These are phyloP conservation scores for Phytophthora brassicae DNA, from an alignment of 352 stramenopile species.

Conservation along the genomic window DNA sequence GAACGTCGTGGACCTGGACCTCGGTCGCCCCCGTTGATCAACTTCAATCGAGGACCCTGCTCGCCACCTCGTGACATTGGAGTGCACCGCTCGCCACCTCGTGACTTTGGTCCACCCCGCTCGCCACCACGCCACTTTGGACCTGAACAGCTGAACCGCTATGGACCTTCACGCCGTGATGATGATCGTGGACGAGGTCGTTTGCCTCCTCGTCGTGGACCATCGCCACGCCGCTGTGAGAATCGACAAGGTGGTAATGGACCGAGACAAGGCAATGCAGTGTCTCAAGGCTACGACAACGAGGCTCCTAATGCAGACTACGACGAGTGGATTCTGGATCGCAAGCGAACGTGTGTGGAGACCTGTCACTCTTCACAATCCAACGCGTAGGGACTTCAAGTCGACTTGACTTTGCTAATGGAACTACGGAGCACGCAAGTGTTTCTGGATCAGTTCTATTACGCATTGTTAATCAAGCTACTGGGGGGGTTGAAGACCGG, in stretches of 20 bases:
- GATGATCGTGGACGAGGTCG: background rate
- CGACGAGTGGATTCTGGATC: constrained; percentile 14
- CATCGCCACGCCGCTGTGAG: background rate
- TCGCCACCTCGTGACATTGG: no score
- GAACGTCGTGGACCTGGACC: background rate
- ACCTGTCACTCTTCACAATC: constrained; percentile 9
- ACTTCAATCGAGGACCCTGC: no score
- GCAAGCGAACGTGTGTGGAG: constrained; percentile 10
- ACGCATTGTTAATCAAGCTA: background rate
- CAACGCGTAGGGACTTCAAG: background rate
- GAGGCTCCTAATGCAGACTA: background rate
- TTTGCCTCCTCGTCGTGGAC: background rate
- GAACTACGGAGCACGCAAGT: constrained; percentile 6
- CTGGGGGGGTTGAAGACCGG: background rate
- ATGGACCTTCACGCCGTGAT: background rate
- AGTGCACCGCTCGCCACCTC: no score
- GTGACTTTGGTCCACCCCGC: no score
- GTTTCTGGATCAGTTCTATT: constrained; percentile 9
- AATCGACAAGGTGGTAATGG: background rate
- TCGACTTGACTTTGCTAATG: constrained; percentile 10
- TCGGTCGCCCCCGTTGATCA: background rate
- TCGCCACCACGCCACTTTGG: no score
- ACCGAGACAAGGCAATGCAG: background rate
- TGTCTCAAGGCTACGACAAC: background rate
- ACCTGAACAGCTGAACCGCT: background rate